A percentile compares a stretch with the other conserved stretches of the same genome.
Conservation (phyloP, 2,329 filamentous ascomycete species). For the Colletotrichum camelliae region DNA sequence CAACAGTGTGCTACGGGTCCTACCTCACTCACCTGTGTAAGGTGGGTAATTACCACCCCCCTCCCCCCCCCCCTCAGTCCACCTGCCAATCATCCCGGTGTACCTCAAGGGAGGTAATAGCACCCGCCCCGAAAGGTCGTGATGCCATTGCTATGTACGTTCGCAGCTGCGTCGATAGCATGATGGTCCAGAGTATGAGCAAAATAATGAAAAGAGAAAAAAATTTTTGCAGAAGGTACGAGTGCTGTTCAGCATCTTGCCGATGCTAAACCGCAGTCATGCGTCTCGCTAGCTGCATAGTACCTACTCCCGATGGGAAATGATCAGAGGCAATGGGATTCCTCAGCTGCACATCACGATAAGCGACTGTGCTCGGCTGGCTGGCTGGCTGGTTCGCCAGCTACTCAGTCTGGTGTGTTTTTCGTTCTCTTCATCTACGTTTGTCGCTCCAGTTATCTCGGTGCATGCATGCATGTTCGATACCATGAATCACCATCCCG, state of each 20-base stretch:
- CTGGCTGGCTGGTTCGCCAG: not conserved
- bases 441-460: not conserved
- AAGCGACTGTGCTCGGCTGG: not conserved
- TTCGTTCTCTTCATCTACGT: not conserved
- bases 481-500: not conserved
- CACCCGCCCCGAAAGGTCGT: not conserved
- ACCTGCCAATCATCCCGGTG: not conserved
- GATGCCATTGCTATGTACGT: not conserved
- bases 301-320: not conserved
- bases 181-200: not conserved
- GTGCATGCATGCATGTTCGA: not conserved
- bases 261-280: not conserved
- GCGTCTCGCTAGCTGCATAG: not conserved
- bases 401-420: not conserved
- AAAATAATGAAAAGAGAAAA: not conserved
- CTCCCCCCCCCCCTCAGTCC: not conserved
- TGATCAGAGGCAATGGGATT: not conserved
- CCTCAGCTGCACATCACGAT: not conserved
- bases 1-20: not conserved
- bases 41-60: not conserved
- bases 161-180: not conserved
- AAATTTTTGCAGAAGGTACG: not conserved
- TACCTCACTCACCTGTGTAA: not conserved
- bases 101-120: not conserved
- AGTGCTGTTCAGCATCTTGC: not conserved